Evolutionary conservation across 768 basidiomycete species (phyloP).

Genomic region (Tylopilus subfusipes): DNA sequence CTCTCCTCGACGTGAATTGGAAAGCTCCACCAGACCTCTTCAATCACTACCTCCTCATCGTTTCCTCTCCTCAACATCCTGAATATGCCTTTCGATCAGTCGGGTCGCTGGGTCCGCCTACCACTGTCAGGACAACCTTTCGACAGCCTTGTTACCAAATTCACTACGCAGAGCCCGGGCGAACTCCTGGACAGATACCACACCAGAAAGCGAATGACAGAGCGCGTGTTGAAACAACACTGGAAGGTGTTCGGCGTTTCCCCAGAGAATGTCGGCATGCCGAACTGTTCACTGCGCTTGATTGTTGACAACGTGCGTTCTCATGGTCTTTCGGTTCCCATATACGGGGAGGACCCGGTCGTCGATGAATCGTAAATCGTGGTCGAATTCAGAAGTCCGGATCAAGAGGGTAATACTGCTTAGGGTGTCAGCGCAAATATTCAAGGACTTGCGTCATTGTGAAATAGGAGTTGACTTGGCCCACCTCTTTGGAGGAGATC

Average conservation of each 20-base stretch:
- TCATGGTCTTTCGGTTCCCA: not conserved
- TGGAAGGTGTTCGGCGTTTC: not conserved
- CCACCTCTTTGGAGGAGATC: not conserved
- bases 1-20: not conserved
- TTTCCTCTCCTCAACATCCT: not conserved
- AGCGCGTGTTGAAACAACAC: not conserved
- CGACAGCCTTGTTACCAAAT: not conserved
- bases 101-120: not conserved
- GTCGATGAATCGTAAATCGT: too few relatives aligned
- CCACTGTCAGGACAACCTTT: not conserved
- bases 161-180: not conserved
- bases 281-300: not conserved
- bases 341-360: not conserved
- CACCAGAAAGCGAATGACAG: not conserved
- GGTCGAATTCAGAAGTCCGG: slow-evolving; percentile 4
- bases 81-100: slow-evolving; percentile 3
- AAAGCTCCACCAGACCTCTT: not conserved
- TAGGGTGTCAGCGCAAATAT: not conserved
- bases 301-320: not conserved
- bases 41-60: not conserved
- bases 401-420: not conserved
- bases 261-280: not conserved
- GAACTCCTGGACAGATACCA: slow-evolving; percentile 1
- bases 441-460: not conserved
- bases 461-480: not conserved